Conservation (phyloP, 2,329 filamentous ascomycete species). For the Acephala macrosclerotiorum region DNA sequence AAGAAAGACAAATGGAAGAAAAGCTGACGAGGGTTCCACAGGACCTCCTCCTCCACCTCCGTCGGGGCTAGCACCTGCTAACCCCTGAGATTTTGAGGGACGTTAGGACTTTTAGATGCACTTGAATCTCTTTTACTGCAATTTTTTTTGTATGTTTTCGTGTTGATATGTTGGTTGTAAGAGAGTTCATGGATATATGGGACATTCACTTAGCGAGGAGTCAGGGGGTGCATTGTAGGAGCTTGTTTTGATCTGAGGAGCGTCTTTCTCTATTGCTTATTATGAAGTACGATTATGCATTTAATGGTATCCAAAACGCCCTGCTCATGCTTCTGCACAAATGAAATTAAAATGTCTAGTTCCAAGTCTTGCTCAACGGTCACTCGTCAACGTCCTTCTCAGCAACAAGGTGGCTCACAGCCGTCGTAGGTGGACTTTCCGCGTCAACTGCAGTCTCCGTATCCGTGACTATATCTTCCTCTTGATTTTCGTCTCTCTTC, state of each 20-base stretch:
- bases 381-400: too few species aligned
- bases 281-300: not conserved
- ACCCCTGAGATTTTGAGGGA: too few species aligned
- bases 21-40: too few species aligned
- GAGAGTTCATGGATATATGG: too few species aligned
- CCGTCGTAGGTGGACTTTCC: not conserved
- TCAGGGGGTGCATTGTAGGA: not conserved
- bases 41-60: not conserved
- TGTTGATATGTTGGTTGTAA: too few species aligned
- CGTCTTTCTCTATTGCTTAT: not conserved
- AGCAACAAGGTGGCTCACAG: not conserved
- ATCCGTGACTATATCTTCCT: not conserved
- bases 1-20: not conserved
- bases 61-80: not conserved
- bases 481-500: not conserved
- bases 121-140: too few species aligned
- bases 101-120: too few species aligned
- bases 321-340: not conserved
- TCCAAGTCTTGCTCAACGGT: too few species aligned
- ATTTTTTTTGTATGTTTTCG: too few species aligned
- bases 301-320: not conserved
- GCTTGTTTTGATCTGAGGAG: not conserved
- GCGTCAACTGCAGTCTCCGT: constrained; percentile 7
- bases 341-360: too few species aligned
- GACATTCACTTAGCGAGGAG: not conserved